Evolutionary conservation across 2,329 filamentous ascomycete genomes (phyloP), one percentile per base, ranked within the genome.

Genomic region (Karstenula rhodostoma): DNA sequence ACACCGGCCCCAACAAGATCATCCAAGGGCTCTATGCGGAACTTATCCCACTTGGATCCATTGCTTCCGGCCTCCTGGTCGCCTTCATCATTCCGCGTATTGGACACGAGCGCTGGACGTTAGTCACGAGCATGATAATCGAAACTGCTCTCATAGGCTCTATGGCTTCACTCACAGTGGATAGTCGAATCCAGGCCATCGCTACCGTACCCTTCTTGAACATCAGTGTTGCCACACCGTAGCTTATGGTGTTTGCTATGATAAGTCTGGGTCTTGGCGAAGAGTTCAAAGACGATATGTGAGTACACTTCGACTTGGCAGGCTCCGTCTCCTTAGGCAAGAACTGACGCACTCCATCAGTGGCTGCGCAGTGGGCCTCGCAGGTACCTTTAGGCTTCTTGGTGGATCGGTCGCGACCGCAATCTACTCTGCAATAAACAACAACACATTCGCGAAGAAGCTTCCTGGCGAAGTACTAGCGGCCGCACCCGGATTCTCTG

Each of bases 231-330:
- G 32, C 27, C 27, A 23, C 56, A 40, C 58, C 58, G 35, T 52
- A 60, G 53, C 46, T 60, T 9, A 56, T 60, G 52, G 56, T 52
- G 25, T 60, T 60, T 40, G 47, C 58, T 7, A 60, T 60, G 52
- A 57, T 60, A 35, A 60, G 58, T 37, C 25, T 60, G 47, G 58
- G 58, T 5, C 25, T 60, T 23, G 58, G 58, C 8, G 44, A 51
- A 10, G 58, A 60, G 40, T 56, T 44, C 29, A 60, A 56, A 35
- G 46, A 60, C 42, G 58, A 60, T 43, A 60, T 60, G 57, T 59
- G 42, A 59, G 57, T 58, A n/a, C 17, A 33, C 12, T 7, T 33
- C 6, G 32, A 33, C 32, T n/a, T n/a, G n/a, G n/a, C n/a, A n/a
- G n/a, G n/a, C 32, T 33, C 32, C 12, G 19, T 13, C 9, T 25